phyloP scores from a whole-genome alignment of 2,329 filamentous ascomycete genomes.

The Didymella pinodella region DNA sequence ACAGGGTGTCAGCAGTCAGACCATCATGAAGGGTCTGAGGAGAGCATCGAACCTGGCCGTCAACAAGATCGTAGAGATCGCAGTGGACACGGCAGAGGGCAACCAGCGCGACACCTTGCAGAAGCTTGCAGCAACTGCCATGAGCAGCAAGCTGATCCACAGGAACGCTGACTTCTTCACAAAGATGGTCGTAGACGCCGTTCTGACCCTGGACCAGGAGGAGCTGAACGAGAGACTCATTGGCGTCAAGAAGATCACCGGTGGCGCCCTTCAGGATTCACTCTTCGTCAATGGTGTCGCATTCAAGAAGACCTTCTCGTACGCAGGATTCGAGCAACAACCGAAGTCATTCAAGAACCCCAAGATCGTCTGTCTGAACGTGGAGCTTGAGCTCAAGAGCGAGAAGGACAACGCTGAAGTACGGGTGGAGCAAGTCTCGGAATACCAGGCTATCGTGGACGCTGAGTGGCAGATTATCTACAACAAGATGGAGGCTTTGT shows the following conservation, averaged over 20 bases:
- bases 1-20: constrained; percentile 95
- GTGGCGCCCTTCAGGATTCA: constrained; percentile 93
- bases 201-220: constrained; percentile 92
- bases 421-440: constrained; percentile 95
- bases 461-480: constrained; percentile 99
- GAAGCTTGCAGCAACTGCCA: constrained; percentile 92
- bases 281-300: constrained; percentile 97
- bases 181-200: constrained; percentile 97
- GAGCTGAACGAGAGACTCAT: constrained; percentile 98
- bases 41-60: constrained; percentile 89
- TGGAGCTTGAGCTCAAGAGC: constrained; percentile 97
- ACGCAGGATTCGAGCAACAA: constrained; percentile 98
- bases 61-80: constrained; percentile 99
- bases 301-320: constrained; percentile 99
- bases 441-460: constrained; percentile 99
- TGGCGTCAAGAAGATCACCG: constrained; percentile 97
- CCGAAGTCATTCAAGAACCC: constrained; percentile 94
- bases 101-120: constrained; percentile 86
- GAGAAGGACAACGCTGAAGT: constrained; percentile 99
- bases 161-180: constrained; percentile 97
- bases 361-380: constrained; percentile 96
- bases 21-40: constrained; percentile 94
- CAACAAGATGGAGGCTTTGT: constrained; percentile 96
- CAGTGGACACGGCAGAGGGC: constrained; percentile 80
- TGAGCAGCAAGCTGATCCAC: constrained; percentile 99